Base-by-base conservation (phyloP, 2,329 filamentous ascomycete species). In the Alternaria alternata region DNA sequence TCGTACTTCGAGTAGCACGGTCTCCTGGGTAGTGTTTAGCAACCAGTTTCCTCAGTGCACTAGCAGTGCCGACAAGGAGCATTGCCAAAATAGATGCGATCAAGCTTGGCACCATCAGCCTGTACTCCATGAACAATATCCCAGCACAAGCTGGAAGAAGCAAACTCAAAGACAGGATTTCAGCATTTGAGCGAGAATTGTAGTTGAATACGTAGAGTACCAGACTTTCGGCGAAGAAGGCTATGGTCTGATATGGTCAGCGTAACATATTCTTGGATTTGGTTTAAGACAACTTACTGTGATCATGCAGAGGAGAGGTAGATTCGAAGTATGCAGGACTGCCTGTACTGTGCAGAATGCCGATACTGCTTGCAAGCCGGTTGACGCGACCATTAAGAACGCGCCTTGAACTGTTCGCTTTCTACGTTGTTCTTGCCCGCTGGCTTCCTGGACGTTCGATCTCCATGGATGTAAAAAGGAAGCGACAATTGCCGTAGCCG, bases 301-400 rank as follows among this genome's bases (percentile, higher is more conserved):
- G 7, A 76, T 55, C 69, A 76, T 75, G 20, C 64, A 60, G 12
- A 78, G 55, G 0, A 75, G 69, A 2, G 75, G 62, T 3, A 77
- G 32, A 48, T 78, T 76, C 18, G 66, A 65, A 36, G 70, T 70
- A 54, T 76, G 76, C 20, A 78, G 41, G 8, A 75, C 54, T 5
- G 75, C 70, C 51, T 78, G 74, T 9, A 72, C 46, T 18, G 61
- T 63, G 26, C 72, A 66, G 5, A 70, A 55, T n/a, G 69, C 62
- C 3, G 74, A 67, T n/a, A 68, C 47, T 7, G 71, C 63, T 48
- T 66, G 59, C 12, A 68, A 47, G 49, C 56, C 59, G 6, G 51
- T 51, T 11, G 63, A 59, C 6, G 41, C 48, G 2, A 28, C 39
- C 64, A 52, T 14, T 28, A 57, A n/a, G 3, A 67, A 26, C 6